Base-by-base conservation (phyloP, 2,329 filamentous ascomycete species). In the Neofusicoccum laricinum region DNA sequence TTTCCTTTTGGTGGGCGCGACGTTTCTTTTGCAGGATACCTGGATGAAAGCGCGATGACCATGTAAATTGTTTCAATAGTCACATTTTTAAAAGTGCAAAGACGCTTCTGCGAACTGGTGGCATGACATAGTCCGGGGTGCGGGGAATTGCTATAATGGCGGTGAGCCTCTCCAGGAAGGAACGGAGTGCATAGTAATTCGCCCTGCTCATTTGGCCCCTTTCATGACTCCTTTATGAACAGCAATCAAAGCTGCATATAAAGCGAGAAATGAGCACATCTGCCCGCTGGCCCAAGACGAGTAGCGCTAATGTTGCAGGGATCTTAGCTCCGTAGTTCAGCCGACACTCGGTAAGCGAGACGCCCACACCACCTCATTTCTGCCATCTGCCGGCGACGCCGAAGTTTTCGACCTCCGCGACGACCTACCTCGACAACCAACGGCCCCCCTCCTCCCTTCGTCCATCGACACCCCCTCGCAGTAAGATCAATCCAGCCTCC, bases 331-430 rank as follows among this genome's bases (percentile, higher is more conserved):
- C 62, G 62, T 50, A n/a, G 7, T 58, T 49, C 12, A 36, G 41
- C 62, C 62, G 62, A 10, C 1, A 7, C 11, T 25, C 43, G n/a
- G 32, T 48, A 58, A 64, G 61, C 62, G 62, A 64, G 61, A 36
- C 43, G 43, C 62, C 62, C 62, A 64, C 62, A 64, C 61, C 48
- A 63, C 43, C 58, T 49, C 57, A 48, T 36, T 50, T 61, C 58
- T 38, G 40, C 55, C 41, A 36, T 46, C 55, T 15, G 30, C 32
- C 41, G 40, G 38, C 32, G 21, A 21, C 34, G 12, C 17, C 30
- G 43, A 49, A 40, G n/a, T 58, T 58, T 64, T 55, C 48, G 50
- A 41, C 19, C 62, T 41, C 34, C 21, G 50, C 62, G 62, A 64
- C 62, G 62, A 64, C 62, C 50, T 34, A 43, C 32, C 49, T 49